A percentile compares a stretch with the other conserved stretches of the same genome.
Conservation (phyloP, 139 green algal species). For the Penium margaritaceum region DNA sequence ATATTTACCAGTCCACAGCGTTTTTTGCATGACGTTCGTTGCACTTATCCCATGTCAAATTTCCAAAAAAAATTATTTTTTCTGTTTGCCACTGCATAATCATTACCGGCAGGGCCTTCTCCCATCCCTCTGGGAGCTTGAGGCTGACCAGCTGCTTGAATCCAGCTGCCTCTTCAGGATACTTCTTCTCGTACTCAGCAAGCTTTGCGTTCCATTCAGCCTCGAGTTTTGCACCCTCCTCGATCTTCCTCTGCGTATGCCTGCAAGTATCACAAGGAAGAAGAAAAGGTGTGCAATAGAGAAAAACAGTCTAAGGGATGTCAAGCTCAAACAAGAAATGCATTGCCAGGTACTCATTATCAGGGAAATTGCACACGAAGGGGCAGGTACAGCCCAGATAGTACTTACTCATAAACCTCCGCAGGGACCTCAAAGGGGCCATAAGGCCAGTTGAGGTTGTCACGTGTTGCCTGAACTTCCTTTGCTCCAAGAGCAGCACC, state of each 20-base stretch:
- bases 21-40: no score
- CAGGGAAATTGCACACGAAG: no score
- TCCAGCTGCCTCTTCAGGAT: conserved; percentile 74
- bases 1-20: no score
- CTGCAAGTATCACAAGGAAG: conserved; percentile 1
- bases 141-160: conserved; percentile 70
- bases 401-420: conserved; percentile 50
- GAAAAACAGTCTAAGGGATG: no score
- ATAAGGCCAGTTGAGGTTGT: conserved; percentile 89
- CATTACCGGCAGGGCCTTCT: conserved; percentile 70
- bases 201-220: conserved; percentile 66
- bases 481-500: conserved; percentile 85
- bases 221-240: conserved; percentile 61
- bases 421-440: conserved; percentile 86
- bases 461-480: conserved; percentile 84
- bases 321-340: no score
- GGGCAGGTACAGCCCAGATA: no score
- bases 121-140: conserved; percentile 80
- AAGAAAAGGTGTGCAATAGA: neutral
- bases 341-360: no score
- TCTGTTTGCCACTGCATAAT: no score
- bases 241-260: conserved; percentile 23
- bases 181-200: conserved; percentile 63
- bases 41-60: no score
- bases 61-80: no score